Conservation (phyloP, 148 eudicot species). For the Drosera capensis region DNA sequence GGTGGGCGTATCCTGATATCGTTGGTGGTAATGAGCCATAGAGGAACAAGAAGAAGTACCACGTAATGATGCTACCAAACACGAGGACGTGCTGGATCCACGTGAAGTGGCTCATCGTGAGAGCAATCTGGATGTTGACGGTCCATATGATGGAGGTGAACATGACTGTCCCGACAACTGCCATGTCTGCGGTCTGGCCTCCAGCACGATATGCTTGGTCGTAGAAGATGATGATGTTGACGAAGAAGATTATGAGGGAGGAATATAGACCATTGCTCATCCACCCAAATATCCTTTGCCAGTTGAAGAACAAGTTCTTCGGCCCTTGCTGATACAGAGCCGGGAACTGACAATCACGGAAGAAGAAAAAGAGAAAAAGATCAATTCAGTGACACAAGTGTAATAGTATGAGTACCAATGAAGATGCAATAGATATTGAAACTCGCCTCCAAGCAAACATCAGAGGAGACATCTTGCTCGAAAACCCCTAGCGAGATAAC, state of each 20-base stretch:
- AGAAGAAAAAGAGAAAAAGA: not conserved
- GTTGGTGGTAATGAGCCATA: too few relatives aligned
- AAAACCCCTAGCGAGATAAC: constrained; percentile 51
- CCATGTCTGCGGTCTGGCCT: constrained; percentile 36
- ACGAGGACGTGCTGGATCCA: constrained; percentile 49
- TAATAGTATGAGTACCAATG: not conserved
- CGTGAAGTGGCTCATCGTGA: constrained; percentile 50
- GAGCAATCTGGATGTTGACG: constrained; percentile 54
- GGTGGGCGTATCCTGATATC: too few relatives aligned
- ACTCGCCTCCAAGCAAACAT: constrained; percentile 37
- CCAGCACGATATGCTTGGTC: constrained; percentile 39
- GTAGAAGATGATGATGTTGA: too few relatives aligned
- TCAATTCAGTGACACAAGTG: not conserved
- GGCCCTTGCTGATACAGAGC: constrained; percentile 42
- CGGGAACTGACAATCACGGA: constrained; percentile 38
- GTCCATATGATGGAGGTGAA: constrained; percentile 42
- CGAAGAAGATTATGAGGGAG: constrained; percentile 41
- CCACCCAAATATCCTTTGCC: constrained; percentile 51
- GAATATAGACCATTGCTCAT: constrained; percentile 24
- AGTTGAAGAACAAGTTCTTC: constrained; percentile 36
- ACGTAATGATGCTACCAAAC: constrained; percentile 63
- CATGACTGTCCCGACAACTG: constrained; percentile 29
- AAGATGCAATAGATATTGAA: not conserved
- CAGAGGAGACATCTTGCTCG: constrained; percentile 49
- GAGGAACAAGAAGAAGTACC: too few relatives aligned